Evolutionary conservation across 1,284 basidiomycete genomes (phyloP), one percentile per base, ranked within the genome.

Genomic region (Schizophyllum commune): DNA sequence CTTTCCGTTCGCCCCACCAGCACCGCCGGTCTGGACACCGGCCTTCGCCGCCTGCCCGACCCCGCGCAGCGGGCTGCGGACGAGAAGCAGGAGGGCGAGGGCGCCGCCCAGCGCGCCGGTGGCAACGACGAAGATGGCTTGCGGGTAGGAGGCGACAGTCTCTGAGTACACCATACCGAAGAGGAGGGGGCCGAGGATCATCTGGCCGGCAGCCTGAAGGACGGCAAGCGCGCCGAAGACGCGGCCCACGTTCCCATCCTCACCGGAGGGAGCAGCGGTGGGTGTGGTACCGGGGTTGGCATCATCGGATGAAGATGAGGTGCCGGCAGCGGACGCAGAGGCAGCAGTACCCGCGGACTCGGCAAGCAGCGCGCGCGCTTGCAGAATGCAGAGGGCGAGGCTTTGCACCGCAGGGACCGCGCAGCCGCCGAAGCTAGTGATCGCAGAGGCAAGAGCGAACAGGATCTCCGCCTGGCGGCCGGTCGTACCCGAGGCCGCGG

Each of bases 351-450:
- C 68, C 15, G 63, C 66, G 52, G 71, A 69, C 34, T 65, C 68
- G 55, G 73, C 71, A 59, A 72, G 66, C 62, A 82, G 68, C 54
- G 76, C 75, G 61, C 83, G 76, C 56, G 79, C 77, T 65, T 89
- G 86, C 59, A 86, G 68, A 60, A 88, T 83, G 67, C 83, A 87
- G 39, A 92, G 68, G 15, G 87, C 86, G 59, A 92, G 74, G 68
- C 86, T 89, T 64, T 92, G 87, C 57, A 82, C 73, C 6, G 86
- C 83, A 27, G 90, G 89, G 32, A 80, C 72, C 22, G 83, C 73
- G 3, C 88, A 89, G 11, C 83, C 78, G 17, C 86, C 85, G 62
- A 89, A 73, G 60, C 80, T 79, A 59, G 79, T 81, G 66, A 90
- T 66, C 7, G 79, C 79, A 13, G 84, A 85, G 20, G 82, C 78